Conservation (phyloP, 164 flowering plant genomes). For the Echeveria elegans region DNA sequence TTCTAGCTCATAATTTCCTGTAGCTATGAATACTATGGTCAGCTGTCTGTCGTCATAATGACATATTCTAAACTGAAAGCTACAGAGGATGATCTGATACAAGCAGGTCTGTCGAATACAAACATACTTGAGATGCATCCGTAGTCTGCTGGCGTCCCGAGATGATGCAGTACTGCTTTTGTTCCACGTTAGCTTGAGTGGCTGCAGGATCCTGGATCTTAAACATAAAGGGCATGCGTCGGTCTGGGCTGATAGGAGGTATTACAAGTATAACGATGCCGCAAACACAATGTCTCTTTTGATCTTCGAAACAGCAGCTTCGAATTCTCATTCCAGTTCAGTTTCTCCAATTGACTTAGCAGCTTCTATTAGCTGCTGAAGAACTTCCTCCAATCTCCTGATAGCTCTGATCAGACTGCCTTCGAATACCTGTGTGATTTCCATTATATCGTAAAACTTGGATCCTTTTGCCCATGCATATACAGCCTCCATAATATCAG, state of each 20-base stretch:
- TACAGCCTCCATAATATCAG: slow-evolving; percentile 94
- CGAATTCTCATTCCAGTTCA: slow-evolving; percentile 71
- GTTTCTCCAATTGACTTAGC: slow-evolving; percentile 9
- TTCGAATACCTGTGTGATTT: slow-evolving; percentile 80
- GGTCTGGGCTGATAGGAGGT: background rate
- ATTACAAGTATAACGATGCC: slow-evolving; percentile 80
- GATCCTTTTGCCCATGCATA: slow-evolving; percentile 96
- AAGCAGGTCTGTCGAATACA: background rate
- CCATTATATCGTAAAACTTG: slow-evolving; percentile 88
- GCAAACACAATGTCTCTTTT: slow-evolving; percentile 99
- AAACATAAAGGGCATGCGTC: background rate
- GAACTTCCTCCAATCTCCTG: slow-evolving; percentile 59
- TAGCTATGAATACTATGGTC: too few relatives aligned
- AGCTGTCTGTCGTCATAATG: too few relatives aligned
- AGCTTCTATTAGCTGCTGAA: background rate
- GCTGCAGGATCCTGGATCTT: too few relatives aligned
- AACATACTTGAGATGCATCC: background rate
- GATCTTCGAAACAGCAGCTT: slow-evolving; percentile 85
- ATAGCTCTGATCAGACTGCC: slow-evolving; percentile 96
- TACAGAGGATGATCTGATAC: background rate
- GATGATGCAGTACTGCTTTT: background rate
- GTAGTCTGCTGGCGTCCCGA: too few relatives aligned
- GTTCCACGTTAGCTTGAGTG: too few relatives aligned
- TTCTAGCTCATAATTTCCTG: too few relatives aligned
- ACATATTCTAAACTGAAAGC: background rate